phyloP scores from a whole-genome alignment of 352 stramenopile species.

The Globisporangium yorkense region DNA sequence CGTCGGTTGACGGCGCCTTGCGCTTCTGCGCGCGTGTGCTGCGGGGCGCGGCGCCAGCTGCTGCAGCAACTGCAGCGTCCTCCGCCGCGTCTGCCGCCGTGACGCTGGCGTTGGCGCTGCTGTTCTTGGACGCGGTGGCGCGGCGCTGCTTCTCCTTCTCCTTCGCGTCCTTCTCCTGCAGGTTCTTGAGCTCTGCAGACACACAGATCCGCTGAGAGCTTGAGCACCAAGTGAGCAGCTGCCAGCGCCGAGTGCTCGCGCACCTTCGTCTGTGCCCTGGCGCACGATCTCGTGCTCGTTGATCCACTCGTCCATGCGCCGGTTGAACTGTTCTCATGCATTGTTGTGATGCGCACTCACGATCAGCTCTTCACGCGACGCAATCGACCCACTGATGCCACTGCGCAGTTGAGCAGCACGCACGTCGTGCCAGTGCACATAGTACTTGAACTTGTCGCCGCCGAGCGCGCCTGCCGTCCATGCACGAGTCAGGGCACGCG shows the following conservation, averaged over 20 bases:
- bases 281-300: constrained; percentile 76
- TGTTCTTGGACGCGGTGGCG: constrained; percentile 17
- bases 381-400: no score
- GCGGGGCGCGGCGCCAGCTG: background rate
- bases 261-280: constrained; percentile 56
- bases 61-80: constrained; percentile 16
- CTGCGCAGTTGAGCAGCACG: background rate
- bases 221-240: background rate
- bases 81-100: background rate
- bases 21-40: constrained; percentile 71
- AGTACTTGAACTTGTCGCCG: constrained; percentile 76
- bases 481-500: background rate
- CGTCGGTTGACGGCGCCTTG: constrained; percentile 42
- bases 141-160: constrained; percentile 58
- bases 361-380: background rate
- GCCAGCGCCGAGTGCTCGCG: background rate
- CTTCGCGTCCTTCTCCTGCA: constrained; percentile 73
- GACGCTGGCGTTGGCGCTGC: constrained; percentile 8
- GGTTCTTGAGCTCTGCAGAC: constrained; percentile 40
- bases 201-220: background rate
- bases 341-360: background rate
- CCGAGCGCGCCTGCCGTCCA: constrained; percentile 31
- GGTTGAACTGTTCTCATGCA: constrained; percentile 54
- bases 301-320: constrained; percentile 88
- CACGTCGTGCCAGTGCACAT: constrained; percentile 83